Evolutionary conservation across 1,284 basidiomycete species (phyloP).

Genomic region (Trametes sp.): DNA sequence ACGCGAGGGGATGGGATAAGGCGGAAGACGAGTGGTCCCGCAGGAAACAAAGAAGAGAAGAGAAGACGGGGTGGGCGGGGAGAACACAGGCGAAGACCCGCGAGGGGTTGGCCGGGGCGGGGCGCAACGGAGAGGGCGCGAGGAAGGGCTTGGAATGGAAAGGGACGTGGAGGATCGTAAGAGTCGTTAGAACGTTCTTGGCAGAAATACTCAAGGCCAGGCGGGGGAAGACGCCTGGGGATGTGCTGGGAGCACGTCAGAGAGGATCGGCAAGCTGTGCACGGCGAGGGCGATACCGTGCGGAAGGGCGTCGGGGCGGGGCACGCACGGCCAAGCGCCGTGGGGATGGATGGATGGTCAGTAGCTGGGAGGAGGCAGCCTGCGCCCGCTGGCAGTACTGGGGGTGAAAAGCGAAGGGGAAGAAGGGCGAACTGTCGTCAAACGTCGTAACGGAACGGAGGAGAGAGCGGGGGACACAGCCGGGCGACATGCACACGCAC

Average conservation of each 20-base stretch:
- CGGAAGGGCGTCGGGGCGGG: slow-evolving; percentile 6
- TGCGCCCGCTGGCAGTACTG: slow-evolving; percentile 17
- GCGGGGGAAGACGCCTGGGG: slow-evolving; percentile 10
- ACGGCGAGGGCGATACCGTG: slow-evolving; percentile 14
- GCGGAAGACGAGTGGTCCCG: neutral
- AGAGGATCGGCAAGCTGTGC: slow-evolving; percentile 28
- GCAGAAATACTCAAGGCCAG: slow-evolving; percentile 17
- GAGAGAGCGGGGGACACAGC: slow-evolving; percentile 7
- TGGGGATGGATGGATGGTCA: neutral
- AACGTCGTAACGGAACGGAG: slow-evolving; percentile 12
- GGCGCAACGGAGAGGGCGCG: neutral
- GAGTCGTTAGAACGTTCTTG: slow-evolving; percentile 21
- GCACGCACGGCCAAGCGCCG: slow-evolving; percentile 14
- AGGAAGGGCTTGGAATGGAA: slow-evolving; percentile 22
- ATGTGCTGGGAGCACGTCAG: slow-evolving; percentile 14
- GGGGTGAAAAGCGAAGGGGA: neutral
- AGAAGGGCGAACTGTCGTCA: slow-evolving; percentile 3
- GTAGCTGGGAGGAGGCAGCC: neutral
- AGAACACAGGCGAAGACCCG: slow-evolving; percentile 1
- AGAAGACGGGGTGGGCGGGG: no score
- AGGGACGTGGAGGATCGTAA: slow-evolving; percentile 29
- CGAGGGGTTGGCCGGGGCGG: slow-evolving; percentile 8
- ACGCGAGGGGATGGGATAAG: slow-evolving; percentile 1
- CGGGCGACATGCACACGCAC: slow-evolving; percentile 11
- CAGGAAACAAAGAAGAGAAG: slow-evolving; percentile 1